phyloP scores from a whole-genome alignment of 495 filamentous ascomycete genomes.

The Parmelia sp. region DNA sequence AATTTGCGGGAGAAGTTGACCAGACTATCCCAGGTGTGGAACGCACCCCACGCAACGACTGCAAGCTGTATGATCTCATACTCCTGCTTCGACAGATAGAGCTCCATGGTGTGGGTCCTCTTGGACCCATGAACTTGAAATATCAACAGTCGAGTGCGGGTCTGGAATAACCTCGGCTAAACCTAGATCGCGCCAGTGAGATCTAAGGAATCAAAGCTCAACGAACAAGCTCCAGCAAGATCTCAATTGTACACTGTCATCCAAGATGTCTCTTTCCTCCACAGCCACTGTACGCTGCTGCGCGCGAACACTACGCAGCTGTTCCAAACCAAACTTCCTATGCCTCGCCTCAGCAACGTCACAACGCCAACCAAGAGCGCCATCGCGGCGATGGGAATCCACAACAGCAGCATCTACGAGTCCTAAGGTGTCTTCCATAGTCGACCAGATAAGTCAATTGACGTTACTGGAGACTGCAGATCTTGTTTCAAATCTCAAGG shows the following conservation, averaged over 20 bases:
- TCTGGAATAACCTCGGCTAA: not conserved
- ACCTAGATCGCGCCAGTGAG: conserved; percentile 5
- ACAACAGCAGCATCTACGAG: conserved; percentile 53
- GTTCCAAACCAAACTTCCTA: conserved; percentile 12
- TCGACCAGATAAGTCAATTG: conserved; percentile 97
- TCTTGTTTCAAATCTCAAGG: conserved; percentile 88
- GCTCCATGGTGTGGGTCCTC: conserved; percentile 8
- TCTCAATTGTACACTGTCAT: not conserved
- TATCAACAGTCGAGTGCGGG: too few species aligned
- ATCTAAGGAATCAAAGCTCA: not conserved
- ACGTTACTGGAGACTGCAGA: conserved; percentile 96
- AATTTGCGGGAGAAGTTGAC: not conserved
- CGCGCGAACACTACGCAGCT: conserved; percentile 11
- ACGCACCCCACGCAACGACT: conserved; percentile 10
- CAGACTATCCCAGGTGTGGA: conserved; percentile 10
- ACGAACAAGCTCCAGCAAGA: too few species aligned
- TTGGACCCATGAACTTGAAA: not conserved
- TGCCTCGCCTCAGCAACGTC: conserved; percentile 2
- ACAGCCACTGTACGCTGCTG: conserved; percentile 21
- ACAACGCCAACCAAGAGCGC: conserved; percentile 21
- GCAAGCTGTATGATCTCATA: conserved; percentile 15
- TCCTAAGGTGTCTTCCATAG: conserved; percentile 86
- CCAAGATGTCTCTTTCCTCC: conserved; percentile 17
- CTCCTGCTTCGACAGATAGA: conserved; percentile 19
- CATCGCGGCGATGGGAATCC: conserved; percentile 61